Percentiles rank a stretch among this genome's conserved stretches.
Conservation (phyloP, 164 flowering plant genomes). For the Vitis amurensis region DNA sequence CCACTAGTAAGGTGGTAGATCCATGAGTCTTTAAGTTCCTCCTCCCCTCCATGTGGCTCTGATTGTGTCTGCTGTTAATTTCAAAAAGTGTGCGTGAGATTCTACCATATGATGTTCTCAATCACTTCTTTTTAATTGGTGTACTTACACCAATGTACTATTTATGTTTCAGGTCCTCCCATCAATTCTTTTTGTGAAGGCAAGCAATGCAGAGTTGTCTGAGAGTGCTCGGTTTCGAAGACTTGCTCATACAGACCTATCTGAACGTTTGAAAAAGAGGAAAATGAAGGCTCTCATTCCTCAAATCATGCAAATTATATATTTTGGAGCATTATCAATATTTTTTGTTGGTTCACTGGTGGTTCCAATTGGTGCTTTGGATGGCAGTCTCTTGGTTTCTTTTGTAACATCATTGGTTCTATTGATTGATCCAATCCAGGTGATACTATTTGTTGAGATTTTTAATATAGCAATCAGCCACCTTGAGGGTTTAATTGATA, state of each 20-base stretch:
- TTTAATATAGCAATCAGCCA: too few relatives aligned
- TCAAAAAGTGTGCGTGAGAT: too few relatives aligned
- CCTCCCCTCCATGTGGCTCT: too few relatives aligned
- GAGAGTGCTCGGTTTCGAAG: conserved; percentile 67
- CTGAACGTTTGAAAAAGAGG: conserved; percentile 58
- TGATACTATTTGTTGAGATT: conserved; percentile 13
- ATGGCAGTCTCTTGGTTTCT: conserved; percentile 56
- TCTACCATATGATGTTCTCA: too few relatives aligned
- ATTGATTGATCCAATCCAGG: conserved; percentile 88
- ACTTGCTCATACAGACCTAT: conserved; percentile 66
- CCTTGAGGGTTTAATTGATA: too few relatives aligned
- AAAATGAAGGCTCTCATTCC: conserved; percentile 91
- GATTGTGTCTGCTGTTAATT: too few relatives aligned
- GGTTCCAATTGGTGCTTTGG: conserved; percentile 59
- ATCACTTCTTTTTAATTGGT: too few relatives aligned
- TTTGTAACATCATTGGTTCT: conserved; percentile 77
- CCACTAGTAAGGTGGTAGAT: neutral
- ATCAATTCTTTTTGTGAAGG: conserved; percentile 85
- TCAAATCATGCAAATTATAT: conserved; percentile 63
- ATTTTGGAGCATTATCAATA: conserved; percentile 52
- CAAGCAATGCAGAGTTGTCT: conserved; percentile 68
- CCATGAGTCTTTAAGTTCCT: too few relatives aligned
- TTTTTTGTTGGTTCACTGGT: conserved; percentile 56
- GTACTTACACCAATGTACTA: too few relatives aligned
- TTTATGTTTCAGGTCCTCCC: conserved; percentile 66